phyloP scores from a whole-genome alignment of 768 basidiomycete species.

The Lanmaoa pseudosensibilis region DNA sequence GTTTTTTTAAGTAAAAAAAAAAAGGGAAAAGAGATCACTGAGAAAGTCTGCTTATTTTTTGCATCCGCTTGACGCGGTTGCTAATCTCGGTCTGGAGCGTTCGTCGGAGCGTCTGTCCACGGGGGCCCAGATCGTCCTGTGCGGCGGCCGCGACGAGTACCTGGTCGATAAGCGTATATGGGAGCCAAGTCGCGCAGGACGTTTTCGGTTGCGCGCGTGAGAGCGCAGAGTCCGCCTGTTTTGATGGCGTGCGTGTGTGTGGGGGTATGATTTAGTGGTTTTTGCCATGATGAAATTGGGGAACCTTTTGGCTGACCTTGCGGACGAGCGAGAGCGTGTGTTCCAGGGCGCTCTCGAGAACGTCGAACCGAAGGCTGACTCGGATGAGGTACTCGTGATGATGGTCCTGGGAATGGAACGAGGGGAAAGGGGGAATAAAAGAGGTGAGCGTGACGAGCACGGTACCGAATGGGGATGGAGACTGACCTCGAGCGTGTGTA shows the following conservation, averaged over 20 bases:
- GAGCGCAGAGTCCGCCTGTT: conserved; percentile 53
- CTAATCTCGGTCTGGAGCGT: conserved; percentile 60
- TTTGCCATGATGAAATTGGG: not conserved
- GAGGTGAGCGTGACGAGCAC: not conserved
- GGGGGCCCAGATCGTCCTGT: conserved; percentile 49
- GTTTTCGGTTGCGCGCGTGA: conserved; percentile 52
- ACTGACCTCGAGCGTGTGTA: conserved; percentile 68
- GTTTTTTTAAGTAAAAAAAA: not conserved
- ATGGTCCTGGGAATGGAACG: conserved; percentile 42
- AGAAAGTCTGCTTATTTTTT: conserved; percentile 55
- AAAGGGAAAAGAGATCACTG: conserved; percentile 7
- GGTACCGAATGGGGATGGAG: not conserved
- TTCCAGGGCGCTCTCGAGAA: conserved; percentile 73
- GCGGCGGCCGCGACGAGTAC: conserved; percentile 65
- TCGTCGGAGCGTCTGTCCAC: conserved; percentile 40
- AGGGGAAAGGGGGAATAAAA: not conserved
- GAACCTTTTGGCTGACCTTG: conserved; percentile 50
- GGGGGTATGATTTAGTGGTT: conserved; percentile 3
- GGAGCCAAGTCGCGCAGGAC: conserved; percentile 72
- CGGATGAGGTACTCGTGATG: conserved; percentile 86
- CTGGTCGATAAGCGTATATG: conserved; percentile 82
- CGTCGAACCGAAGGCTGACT: conserved; percentile 74
- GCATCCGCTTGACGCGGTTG: conserved; percentile 65
- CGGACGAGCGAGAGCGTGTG: conserved; percentile 69
- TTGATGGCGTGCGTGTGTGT: too few relatives aligned